Percentiles rank a stretch among this genome's conserved stretches.
These are phyloP conservation scores for Mycena filopes DNA, from an alignment of 768 basidiomycete genomes.

Conservation along the genomic window DNA sequence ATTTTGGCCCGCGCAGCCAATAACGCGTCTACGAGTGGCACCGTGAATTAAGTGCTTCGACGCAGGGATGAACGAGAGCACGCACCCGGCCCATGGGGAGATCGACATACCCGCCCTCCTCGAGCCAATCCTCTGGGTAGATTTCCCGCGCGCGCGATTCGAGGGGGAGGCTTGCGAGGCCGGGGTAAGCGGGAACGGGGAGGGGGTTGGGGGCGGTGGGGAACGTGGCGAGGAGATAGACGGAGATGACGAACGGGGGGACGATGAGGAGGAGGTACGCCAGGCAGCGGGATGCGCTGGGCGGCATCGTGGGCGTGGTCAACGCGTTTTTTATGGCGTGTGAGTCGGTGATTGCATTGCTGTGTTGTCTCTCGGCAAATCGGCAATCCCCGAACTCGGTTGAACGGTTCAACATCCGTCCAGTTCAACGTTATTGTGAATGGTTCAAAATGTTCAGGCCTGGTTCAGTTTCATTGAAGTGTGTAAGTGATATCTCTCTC, in stretches of 20 bases:
- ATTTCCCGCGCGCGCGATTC: slow-evolving; percentile 71
- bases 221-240: slow-evolving; percentile 74
- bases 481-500: too few relatives aligned
- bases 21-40: slow-evolving; percentile 66
- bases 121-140: slow-evolving; percentile 79
- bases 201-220: slow-evolving; percentile 61
- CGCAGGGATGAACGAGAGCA: slow-evolving; percentile 24
- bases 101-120: slow-evolving; percentile 68
- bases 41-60: not conserved
- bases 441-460: too few relatives aligned
- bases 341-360: not conserved
- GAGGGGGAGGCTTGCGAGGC: slow-evolving; percentile 68
- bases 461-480: too few relatives aligned
- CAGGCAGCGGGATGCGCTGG: slow-evolving; percentile 38
- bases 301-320: slow-evolving; percentile 25
- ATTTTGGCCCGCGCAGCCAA: slow-evolving; percentile 79
- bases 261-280: slow-evolving; percentile 67
- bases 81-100: slow-evolving; percentile 74
- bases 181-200: slow-evolving; percentile 61
- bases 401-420: too few relatives aligned
- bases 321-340: slow-evolving; percentile 23
- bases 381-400: too few relatives aligned
- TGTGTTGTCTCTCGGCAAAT: not conserved
- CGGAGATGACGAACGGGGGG: slow-evolving; percentile 67
- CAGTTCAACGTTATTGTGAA: too few relatives aligned